These are phyloP conservation scores for Plenodomus biglobosus DNA, from an alignment of 2,329 filamentous ascomycete genomes.

Conservation along the genomic window DNA sequence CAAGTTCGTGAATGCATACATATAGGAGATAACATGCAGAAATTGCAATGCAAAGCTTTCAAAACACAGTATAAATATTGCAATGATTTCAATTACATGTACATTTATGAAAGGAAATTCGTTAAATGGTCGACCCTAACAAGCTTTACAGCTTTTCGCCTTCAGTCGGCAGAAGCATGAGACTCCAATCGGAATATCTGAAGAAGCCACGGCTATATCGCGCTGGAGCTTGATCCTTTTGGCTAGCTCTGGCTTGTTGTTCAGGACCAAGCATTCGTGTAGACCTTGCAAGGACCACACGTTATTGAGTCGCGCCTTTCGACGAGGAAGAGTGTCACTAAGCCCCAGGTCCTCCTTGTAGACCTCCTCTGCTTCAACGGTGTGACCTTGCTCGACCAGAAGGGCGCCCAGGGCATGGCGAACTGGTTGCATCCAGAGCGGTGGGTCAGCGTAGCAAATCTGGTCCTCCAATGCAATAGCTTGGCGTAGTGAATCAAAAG, in stretches of 20 bases:
- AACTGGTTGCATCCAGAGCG: conserved; percentile 6
- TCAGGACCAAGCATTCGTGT: conserved; percentile 1
- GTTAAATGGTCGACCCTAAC: too few relatives aligned
- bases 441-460: not conserved
- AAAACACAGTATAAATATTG: too few relatives aligned
- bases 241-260: not conserved
- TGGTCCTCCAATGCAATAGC: conserved; percentile 3
- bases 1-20: too few relatives aligned
- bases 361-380: not conserved
- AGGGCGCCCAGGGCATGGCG: conserved; percentile 6
- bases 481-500: not conserved
- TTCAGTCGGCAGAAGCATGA: conserved; percentile 1
- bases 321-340: not conserved
- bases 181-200: not conserved
- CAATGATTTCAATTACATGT: too few relatives aligned
- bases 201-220: not conserved
- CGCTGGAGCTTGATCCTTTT: not conserved
- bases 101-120: too few relatives aligned
- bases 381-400: conserved; percentile 3
- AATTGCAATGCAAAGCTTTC: too few relatives aligned
- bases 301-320: conserved; percentile 5
- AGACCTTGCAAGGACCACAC: conserved; percentile 4
- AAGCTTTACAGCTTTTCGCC: too few relatives aligned
- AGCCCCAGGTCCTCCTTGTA: conserved; percentile 3
- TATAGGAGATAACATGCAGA: too few relatives aligned